Percentiles rank a stretch among this genome's conserved stretches.
phyloP scores from a whole-genome alignment of 495 filamentous ascomycete species.

The Lindgomyces ingoldianus region DNA sequence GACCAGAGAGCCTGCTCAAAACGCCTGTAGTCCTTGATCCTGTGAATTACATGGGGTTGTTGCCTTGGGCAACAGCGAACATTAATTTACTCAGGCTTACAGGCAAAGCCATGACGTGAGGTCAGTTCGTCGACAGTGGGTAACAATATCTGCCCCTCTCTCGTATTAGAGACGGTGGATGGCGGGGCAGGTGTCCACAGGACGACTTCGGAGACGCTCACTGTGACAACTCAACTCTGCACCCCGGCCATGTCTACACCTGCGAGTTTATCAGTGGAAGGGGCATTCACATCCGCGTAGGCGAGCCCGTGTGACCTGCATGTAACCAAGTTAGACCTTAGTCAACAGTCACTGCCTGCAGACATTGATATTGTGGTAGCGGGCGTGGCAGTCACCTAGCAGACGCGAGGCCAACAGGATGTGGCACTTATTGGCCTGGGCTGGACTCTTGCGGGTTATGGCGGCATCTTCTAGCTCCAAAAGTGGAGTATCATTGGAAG shows the following conservation, averaged over 20 bases:
- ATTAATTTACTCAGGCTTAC: too few species aligned
- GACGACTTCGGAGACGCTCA: neutral
- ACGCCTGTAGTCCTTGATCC: neutral
- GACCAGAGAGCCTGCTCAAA: too few species aligned
- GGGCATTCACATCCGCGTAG: neutral
- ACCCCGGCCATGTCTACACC: neutral
- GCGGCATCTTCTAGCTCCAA: slow-evolving; percentile 13
- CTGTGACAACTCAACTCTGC: slow-evolving; percentile 4
- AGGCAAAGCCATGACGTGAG: too few species aligned
- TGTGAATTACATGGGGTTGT: neutral
- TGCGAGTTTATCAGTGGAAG: slow-evolving; percentile 13
- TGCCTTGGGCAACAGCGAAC: too few species aligned
- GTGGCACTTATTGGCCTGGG: slow-evolving; percentile 18
- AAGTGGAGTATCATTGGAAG: slow-evolving; percentile 10
- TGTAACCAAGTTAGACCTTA: neutral
- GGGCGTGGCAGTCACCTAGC: slow-evolving; percentile 12
- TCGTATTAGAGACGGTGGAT: too few species aligned
- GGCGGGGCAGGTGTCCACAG: too few species aligned
- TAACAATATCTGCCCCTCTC: neutral
- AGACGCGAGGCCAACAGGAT: slow-evolving; percentile 5
- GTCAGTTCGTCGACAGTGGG: too few species aligned
- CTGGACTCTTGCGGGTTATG: neutral
- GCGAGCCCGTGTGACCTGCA: neutral
- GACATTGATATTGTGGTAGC: slow-evolving; percentile 8
- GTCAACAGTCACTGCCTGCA: neutral